A percentile compares a stretch with the other conserved stretches of the same genome.
phyloP scores from a whole-genome alignment of 1,139 yeast genomes.

The Yamadazyma kanchanaburiensis region DNA sequence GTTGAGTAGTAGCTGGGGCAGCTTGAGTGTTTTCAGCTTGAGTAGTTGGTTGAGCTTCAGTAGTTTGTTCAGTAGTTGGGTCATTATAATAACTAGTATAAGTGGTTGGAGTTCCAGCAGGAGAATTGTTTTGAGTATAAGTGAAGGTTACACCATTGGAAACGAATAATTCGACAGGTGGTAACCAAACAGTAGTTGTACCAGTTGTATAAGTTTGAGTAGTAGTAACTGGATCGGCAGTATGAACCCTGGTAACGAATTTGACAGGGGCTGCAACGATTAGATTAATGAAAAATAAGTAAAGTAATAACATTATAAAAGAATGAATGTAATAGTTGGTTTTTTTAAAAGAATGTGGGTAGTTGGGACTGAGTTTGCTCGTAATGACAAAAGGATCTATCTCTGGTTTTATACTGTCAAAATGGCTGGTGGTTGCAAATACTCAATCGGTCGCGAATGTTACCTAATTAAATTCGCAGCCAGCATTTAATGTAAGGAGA shows the following conservation, averaged over 20 bases:
- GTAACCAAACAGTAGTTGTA: slow-evolving; percentile 57
- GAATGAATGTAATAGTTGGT: slow-evolving; percentile 4
- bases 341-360: slow-evolving; percentile 1
- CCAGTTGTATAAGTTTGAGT: slow-evolving; percentile 55
- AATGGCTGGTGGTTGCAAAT: too few species aligned
- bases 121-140: slow-evolving; percentile 42
- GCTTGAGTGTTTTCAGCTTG: slow-evolving; percentile 2
- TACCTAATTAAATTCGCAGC: too few species aligned
- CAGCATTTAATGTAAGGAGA: too few species aligned
- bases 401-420: too few species aligned
- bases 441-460: too few species aligned
- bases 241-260: slow-evolving; percentile 57
- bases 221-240: slow-evolving; percentile 58
- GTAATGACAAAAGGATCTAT: too few species aligned
- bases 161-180: slow-evolving; percentile 65
- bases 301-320: slow-evolving; percentile 14
- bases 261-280: slow-evolving; percentile 32
- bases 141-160: slow-evolving; percentile 64
- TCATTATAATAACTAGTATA: slow-evolving; percentile 24
- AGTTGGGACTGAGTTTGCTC: too few species aligned
- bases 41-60: slow-evolving; percentile 3
- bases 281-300: slow-evolving; percentile 19
- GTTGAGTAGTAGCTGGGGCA: slow-evolving; percentile 6
- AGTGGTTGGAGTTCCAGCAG: slow-evolving; percentile 32
- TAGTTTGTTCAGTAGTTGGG: slow-evolving; percentile 5